Base-by-base conservation (phyloP, 345 rosid genomes). In the Sonneratia alba region DNA sequence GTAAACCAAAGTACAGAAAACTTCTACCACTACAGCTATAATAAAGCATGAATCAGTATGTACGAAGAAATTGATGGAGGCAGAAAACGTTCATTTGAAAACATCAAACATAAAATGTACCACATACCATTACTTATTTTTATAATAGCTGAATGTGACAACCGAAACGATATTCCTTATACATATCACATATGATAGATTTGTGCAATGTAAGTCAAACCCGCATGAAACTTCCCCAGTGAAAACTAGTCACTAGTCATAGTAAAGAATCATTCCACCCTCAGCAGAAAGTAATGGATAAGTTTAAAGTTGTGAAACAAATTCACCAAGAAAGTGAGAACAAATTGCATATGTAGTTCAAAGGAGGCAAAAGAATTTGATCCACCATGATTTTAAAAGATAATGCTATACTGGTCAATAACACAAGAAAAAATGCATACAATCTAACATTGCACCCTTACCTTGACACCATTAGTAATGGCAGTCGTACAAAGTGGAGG, bases 381-480 rank as follows among this genome's bases (percentile, higher is more conserved):
- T 3, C 15, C 51, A 3, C 15, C 51, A 8, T 47, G 0, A 3
- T 47, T 47, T 47, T 13, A 47, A 8, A 8, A 13, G 13, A 47
- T 8, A 0, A 47, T 47, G 13, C 45, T 42, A 42, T 9, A 47
- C 14, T 2, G 51, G 15, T 8, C 15, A 9, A 47, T 47, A 2
- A 47, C 51, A 0, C 13, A 47, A 13, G 13, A 47, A 47, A 47
- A 13, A 47, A 47, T 7, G 12, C n/a, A 22, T n/a, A 22, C 11
- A 3, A n/a, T 57, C 34, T 16, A 49, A n/a, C 15, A 19, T 5
- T 21, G 47, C 66, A 75, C 48, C 18, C 59, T 73, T 81, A 92
- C 97, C 89, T 80, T 80, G 73, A 95, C 98, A 77, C 96, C 91
- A 51, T 88, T 85, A 24, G 97, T 92, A 55, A 87, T 75, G 63